A percentile compares a stretch with the other conserved stretches of the same genome.
These are phyloP conservation scores for Keithomyces neogunnii DNA, from an alignment of 2,329 filamentous ascomycete genomes.

Conservation along the genomic window DNA sequence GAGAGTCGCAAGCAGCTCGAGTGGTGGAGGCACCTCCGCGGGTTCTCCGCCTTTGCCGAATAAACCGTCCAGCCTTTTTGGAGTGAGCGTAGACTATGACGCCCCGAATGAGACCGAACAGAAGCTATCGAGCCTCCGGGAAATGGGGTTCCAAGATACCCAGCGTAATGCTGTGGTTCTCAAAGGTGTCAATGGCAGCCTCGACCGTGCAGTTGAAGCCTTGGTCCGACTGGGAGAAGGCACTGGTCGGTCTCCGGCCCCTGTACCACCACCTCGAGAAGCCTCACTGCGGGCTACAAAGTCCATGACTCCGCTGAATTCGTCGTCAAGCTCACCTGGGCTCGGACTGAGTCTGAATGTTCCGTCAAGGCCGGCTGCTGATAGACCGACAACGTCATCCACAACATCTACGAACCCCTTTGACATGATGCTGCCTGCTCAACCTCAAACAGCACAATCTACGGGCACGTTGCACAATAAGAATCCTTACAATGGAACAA, in stretches of 20 bases:
- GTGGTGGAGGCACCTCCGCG: conserved; percentile 5
- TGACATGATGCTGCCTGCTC: conserved; percentile 47
- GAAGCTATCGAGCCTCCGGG: conserved; percentile 68
- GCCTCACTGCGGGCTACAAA: conserved; percentile 39
- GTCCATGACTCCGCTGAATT: conserved; percentile 46
- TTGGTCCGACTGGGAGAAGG: conserved; percentile 76
- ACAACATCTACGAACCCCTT: conserved; percentile 59
- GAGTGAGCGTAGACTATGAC: conserved; percentile 53
- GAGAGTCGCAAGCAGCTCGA: conserved; percentile 20
- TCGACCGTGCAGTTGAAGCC: conserved; percentile 80
- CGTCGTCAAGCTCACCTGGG: conserved; percentile 20
- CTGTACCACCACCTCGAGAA: conserved; percentile 33
- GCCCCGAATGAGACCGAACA: conserved; percentile 54
- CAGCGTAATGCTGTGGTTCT: conserved; percentile 74
- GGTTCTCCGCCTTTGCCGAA: conserved; percentile 37
- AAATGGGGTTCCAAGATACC: conserved; percentile 88
- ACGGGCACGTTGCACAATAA: conserved; percentile 52
- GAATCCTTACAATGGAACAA: conserved; percentile 46
- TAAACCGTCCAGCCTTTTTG: conserved; percentile 63
- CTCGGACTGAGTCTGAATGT: conserved; percentile 24
- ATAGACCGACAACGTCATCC: conserved; percentile 30
- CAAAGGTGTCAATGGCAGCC: conserved; percentile 72
- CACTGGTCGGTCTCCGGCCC: conserved; percentile 31
- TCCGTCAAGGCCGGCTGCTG: conserved; percentile 19
- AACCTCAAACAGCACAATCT: conserved; percentile 56